Conservation (phyloP, 108 stramenopile species). For the Nitzschia putrida region DNA sequence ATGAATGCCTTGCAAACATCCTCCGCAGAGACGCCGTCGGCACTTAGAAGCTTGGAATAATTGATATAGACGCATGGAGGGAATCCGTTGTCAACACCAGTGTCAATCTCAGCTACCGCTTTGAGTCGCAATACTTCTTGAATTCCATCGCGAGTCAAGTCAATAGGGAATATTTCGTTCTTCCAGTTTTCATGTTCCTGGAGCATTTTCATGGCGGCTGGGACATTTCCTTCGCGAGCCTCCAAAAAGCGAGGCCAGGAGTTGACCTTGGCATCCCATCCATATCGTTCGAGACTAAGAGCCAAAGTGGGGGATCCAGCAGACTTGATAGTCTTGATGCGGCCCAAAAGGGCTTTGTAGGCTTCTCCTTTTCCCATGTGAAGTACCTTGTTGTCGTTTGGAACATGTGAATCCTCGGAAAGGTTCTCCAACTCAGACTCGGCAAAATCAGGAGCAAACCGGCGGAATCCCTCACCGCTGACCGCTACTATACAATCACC, state of each 20-base stretch:
- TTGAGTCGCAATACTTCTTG: conserved; percentile 64
- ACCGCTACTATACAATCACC: conserved; percentile 76
- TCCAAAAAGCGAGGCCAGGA: conserved; percentile 79
- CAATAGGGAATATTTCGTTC: conserved; percentile 72
- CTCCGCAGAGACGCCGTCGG: conserved; percentile 43
- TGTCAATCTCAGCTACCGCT: conserved; percentile 69
- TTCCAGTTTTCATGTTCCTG: conserved; percentile 80
- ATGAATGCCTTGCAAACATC: conserved; percentile 81
- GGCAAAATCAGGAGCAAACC: conserved; percentile 77
- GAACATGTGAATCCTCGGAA: conserved; percentile 30
- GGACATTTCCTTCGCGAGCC: conserved; percentile 73
- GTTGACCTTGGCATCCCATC: conserved; percentile 76
- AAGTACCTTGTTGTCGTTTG: conserved; percentile 32
- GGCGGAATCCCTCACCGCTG: conserved; percentile 69
- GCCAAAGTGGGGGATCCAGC: conserved; percentile 52
- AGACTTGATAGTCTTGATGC: conserved; percentile 62
- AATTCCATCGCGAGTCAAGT: conserved; percentile 58
- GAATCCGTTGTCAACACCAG: conserved; percentile 15
- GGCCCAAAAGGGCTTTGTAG: conserved; percentile 43
- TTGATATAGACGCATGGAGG: conserved; percentile 81
- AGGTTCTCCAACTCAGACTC: conserved; percentile 59
- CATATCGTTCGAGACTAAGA: conserved; percentile 67
- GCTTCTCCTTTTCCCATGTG: conserved; percentile 42
- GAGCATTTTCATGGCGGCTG: conserved; percentile 73
- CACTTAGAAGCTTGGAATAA: conserved; percentile 63